Evolutionary conservation across 2,329 filamentous ascomycete species (phyloP).

Genomic region (Thelonectria blattea): DNA sequence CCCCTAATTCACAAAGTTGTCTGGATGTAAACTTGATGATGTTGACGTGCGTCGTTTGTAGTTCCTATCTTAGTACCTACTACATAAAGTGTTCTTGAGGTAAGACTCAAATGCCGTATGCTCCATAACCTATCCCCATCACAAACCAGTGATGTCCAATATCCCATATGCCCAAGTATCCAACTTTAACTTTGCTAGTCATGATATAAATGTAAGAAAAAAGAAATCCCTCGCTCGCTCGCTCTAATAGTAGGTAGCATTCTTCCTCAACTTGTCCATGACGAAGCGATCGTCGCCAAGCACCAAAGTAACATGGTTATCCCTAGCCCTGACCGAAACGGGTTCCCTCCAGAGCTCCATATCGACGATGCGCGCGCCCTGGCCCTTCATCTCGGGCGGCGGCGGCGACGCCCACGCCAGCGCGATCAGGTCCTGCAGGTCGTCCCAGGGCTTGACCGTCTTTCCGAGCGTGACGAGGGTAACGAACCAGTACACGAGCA

Average conservation of each 20-base stretch:
- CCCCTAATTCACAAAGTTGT: too few species aligned
- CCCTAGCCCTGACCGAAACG: neutral
- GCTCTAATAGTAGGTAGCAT: neutral
- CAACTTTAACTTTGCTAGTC: too few species aligned
- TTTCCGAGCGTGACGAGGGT: neutral
- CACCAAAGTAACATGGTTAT: neutral
- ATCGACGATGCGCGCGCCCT: neutral
- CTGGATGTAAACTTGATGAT: too few species aligned
- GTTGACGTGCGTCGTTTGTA: too few species aligned
- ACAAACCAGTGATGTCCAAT: neutral
- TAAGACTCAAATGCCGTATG: too few species aligned
- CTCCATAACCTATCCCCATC: too few species aligned
- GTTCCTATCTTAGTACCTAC: too few species aligned
- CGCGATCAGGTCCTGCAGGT: conserved; percentile 1
- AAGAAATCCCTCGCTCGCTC: too few species aligned
- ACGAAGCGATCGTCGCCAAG: neutral
- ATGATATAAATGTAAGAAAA: too few species aligned
- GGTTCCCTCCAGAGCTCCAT: conserved; percentile 4
- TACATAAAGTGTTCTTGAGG: too few species aligned
- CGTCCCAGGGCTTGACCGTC: conserved; percentile 1
- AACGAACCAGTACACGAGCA: neutral
- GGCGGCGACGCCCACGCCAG: neutral
- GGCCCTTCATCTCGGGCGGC: neutral
- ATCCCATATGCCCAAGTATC: neutral
- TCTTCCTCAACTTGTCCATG: neutral